Evolutionary conservation across 768 basidiomycete species (phyloP).

Genomic region (Candolleomyces efflorescens): DNA sequence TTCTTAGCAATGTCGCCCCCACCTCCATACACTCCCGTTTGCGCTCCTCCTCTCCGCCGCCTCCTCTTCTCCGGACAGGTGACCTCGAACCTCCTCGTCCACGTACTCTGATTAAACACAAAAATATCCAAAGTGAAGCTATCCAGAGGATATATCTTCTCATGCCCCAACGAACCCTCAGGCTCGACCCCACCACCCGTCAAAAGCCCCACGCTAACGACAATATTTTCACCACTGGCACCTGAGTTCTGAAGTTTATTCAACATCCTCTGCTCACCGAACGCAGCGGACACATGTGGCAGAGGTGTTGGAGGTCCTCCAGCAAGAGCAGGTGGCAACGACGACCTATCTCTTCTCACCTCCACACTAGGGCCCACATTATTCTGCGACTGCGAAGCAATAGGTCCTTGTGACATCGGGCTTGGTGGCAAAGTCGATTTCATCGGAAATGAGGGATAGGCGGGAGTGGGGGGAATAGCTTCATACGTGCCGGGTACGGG

Average conservation of each 20-base stretch:
- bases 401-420: slow-evolving; percentile 53
- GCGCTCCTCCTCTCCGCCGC: slow-evolving; percentile 36
- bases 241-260: slow-evolving; percentile 25
- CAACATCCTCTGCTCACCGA: slow-evolving; percentile 34
- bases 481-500: slow-evolving; percentile 7
- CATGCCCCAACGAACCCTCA: slow-evolving; percentile 22
- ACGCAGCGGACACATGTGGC: slow-evolving; percentile 43
- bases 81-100: slow-evolving; percentile 76
- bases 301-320: slow-evolving; percentile 49
- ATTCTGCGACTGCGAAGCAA: slow-evolving; percentile 45
- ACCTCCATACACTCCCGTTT: slow-evolving; percentile 21
- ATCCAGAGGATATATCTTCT: slow-evolving; percentile 67
- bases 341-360: slow-evolving; percentile 54
- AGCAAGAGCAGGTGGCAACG: background rate
- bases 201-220: slow-evolving; percentile 64
- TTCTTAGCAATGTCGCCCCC: slow-evolving; percentile 29
- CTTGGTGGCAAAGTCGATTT: slow-evolving; percentile 42
- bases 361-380: slow-evolving; percentile 60
- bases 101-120: slow-evolving; percentile 76
- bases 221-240: slow-evolving; percentile 50
- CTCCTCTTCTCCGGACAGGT: slow-evolving; percentile 56
- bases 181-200: slow-evolving; percentile 15
- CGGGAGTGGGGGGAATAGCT: slow-evolving; percentile 53
- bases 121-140: slow-evolving; percentile 82
- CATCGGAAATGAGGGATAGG: slow-evolving; percentile 66